Evolutionary conservation across 169 alveolate genomes (phyloP).

Genomic region (Eimeria praecox): DNA sequence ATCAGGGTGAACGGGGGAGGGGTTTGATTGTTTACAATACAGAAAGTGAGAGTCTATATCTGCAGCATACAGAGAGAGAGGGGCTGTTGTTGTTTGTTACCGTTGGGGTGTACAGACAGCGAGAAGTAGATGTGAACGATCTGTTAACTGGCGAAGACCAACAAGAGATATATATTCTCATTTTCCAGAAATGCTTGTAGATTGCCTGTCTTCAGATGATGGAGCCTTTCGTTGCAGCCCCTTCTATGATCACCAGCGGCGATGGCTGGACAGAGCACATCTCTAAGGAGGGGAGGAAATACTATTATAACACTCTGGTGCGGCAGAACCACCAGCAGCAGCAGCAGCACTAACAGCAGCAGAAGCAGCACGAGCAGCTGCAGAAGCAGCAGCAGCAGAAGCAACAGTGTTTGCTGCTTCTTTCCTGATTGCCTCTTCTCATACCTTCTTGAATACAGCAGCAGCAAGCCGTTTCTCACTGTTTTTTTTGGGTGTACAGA

Average conservation of each 20-base stretch:
- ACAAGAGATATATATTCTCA: too few species aligned
- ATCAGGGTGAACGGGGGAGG: too few species aligned
- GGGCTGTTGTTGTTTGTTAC: too few species aligned
- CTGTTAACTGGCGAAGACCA: too few species aligned
- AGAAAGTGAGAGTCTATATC: constrained; percentile 35
- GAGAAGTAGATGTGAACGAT: too few species aligned
- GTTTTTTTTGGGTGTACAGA: not conserved
- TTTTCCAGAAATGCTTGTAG: too few species aligned
- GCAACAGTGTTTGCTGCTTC: not conserved
- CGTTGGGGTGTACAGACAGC: too few species aligned
- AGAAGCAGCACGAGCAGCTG: not conserved
- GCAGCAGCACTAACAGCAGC: not conserved
- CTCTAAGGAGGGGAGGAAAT: constrained; percentile 90
- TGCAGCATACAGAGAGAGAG: too few species aligned
- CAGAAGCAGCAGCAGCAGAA: not conserved
- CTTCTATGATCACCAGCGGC: constrained; percentile 57
- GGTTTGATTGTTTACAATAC: not conserved
- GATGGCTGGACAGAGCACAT: constrained; percentile 89
- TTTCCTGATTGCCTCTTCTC: too few species aligned
- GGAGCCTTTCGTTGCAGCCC: constrained; percentile 25
- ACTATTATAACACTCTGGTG: constrained; percentile 88
- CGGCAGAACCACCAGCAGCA: not conserved
- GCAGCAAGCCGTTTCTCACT: not conserved
- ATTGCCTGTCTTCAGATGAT: too few species aligned
- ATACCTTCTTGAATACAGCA: not conserved